Evolutionary conservation across 2,329 filamentous ascomycete species (phyloP).

Genomic region (Alternaria ethzedia): DNA sequence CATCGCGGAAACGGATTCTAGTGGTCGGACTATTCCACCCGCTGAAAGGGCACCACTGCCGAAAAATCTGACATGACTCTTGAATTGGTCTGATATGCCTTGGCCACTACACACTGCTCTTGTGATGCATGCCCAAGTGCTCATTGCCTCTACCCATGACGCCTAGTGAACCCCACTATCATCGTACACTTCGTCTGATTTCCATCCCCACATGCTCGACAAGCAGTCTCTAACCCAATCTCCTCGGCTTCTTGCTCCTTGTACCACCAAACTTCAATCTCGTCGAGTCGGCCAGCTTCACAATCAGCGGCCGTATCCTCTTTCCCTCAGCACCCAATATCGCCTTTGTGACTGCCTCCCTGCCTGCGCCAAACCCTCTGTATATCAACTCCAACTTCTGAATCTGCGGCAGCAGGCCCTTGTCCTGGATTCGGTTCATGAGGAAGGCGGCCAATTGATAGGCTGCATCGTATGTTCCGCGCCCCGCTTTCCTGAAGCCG

Average conservation of each 20-base stretch:
- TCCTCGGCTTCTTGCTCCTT: constrained; percentile 81
- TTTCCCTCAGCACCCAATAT: constrained; percentile 85
- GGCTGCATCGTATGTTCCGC: constrained; percentile 86
- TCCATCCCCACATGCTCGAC: neutral
- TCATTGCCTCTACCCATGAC: neutral
- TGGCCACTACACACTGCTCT: constrained; percentile 1
- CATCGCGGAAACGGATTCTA: constrained; percentile 52
- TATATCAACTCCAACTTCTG: constrained; percentile 78
- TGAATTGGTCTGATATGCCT: constrained; percentile 6
- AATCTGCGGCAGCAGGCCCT: constrained; percentile 78
- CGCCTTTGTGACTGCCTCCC: constrained; percentile 90
- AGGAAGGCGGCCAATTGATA: constrained; percentile 89
- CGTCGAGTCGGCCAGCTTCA: constrained; percentile 82
- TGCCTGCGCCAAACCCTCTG: constrained; percentile 82
- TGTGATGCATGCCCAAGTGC: neutral
- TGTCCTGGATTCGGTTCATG: constrained; percentile 83
- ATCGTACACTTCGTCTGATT: neutral
- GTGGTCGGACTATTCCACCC: constrained; percentile 51
- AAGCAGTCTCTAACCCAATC: constrained; percentile 66
- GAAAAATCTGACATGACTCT: constrained; percentile 43
- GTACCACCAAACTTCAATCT: constrained; percentile 95
- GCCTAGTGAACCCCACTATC: neutral
- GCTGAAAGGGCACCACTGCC: constrained; percentile 55
- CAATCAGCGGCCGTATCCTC: constrained; percentile 74
- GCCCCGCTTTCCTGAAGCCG: constrained; percentile 83